Evolutionary conservation across 352 stramenopile species (phyloP), one percentile per base, ranked within the genome.

Genomic region (Globisporangium polare): DNA sequence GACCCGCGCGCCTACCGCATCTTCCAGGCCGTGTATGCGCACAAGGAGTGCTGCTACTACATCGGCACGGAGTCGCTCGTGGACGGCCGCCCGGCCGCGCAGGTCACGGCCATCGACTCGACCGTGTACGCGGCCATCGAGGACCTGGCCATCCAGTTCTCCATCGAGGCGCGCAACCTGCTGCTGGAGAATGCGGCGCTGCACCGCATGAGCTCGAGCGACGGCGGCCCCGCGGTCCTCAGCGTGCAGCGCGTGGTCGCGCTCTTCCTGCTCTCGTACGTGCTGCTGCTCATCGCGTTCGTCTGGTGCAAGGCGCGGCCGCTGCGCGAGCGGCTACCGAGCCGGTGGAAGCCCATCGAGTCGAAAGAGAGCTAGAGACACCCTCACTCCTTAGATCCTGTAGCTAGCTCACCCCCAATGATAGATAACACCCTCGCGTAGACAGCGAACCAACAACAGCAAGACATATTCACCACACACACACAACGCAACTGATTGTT

Each of bases 1-100:
- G 75, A 91, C 43, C 81, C 85, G 35, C 83, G 74, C 22, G 72
- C 88, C 53, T 94, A 93, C 65, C 80, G 82, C 43, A 90, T 94
- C 67, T 90, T 90, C 58, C 83, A 94, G 62, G 83, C 82, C 17
- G 82, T 92, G 27, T 78, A 90, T 18, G 85, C 81, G 17, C 77
- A 90, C 71, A 89, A 92, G 57, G 82, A 94, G 63, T 92, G 84
- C 61, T 94, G 84, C 66, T 94, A 94, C 67, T 90, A 91, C 73
- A 93, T 94, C 51, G 83, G 86, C 49, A 91, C 83, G 6, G 68
- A 92, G 53, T 73, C 67, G 3, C 68, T 91, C 0, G 58, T 76
- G 0, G 76, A 92, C 51, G 85, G 83, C 5, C 80, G 80, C 10
- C 73, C 79, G 50, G 81, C 85, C n/a, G 90, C 83, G 0, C 75